Evolutionary conservation across 2,329 filamentous ascomycete species (phyloP), one percentile per base, ranked within the genome.

Genomic region (Ophiostoma sp.): DNA sequence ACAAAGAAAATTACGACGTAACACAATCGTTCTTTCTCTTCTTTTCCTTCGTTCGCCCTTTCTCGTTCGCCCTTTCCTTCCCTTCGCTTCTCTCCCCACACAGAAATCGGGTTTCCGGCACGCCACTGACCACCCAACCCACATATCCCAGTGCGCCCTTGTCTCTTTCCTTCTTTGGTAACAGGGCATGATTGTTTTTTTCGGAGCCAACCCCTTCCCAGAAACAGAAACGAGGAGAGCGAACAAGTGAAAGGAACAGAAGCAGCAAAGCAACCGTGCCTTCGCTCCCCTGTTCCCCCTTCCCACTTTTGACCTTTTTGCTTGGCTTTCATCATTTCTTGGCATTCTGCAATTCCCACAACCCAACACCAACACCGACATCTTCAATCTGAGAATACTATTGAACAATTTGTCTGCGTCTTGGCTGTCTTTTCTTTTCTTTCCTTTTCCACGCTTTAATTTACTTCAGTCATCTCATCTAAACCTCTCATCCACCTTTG

Each of bases 311-410:
- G 66, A 61, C 61, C 50, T 25, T 55, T 55, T 39, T n/a, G 57
- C 66, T 70, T 70, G 68, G 68, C 68, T 42, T 57, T 28, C 48
- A 57, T 70, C 68, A 57, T 70, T 57, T 70, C 68, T 70, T 70
- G 68, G 68, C 68, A 70, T 22, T 39, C 42, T 31, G 6, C n/a
- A 71, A 52, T 31, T 48, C 61, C 42, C 19, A 61, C 33, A 61
- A 36, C 33, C 70, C 55, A 25, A n/a, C 22, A 28, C 39, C 12
- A 36, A 8, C 33, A 3, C 8, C 33, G 3, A 52, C 12, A 25
- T 11, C 31, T 31, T 7, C 39, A 28, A 25, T 45, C 25, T 33
- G 33, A 8, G 33, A 36, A 36, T 36, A 36, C 33, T 7, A 11
- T n/a, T 61, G 25, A 19, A 17, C 55, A n/a, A n/a, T n/a, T n/a